Conservation (phyloP, 306 rosid species). For the Quercus wislizeni region DNA sequence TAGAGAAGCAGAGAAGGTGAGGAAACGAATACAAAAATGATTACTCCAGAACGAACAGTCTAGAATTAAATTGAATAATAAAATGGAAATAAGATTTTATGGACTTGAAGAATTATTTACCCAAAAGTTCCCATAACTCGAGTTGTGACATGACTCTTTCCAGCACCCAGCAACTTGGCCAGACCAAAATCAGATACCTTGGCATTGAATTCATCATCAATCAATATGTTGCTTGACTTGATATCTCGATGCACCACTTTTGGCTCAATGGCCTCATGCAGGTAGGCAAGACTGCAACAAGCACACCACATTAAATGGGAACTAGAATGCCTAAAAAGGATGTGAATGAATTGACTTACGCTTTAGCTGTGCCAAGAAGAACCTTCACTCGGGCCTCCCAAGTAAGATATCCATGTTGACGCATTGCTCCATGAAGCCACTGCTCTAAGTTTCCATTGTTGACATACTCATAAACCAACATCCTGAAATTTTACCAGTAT, state of each 20-base stretch:
- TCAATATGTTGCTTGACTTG: constrained; percentile 90
- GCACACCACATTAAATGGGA: constrained; percentile 23
- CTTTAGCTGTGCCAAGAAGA: constrained; percentile 94
- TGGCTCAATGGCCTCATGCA: constrained; percentile 95
- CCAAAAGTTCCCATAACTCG: constrained; percentile 99
- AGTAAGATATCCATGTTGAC: constrained; percentile 89
- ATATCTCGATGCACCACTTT: constrained; percentile 91
- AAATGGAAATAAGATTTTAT: not conserved
- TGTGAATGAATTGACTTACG: constrained; percentile 52
- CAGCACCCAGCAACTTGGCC: constrained; percentile 91
- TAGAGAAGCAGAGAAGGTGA: not conserved
- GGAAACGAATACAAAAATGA: not conserved
- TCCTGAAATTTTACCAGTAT: constrained; percentile 46
- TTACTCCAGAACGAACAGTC: not conserved
- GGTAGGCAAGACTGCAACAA: constrained; percentile 75
- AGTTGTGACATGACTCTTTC: constrained; percentile 86
- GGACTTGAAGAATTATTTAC: constrained; percentile 40
- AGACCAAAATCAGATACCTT: constrained; percentile 97
- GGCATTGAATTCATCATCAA: constrained; percentile 85
- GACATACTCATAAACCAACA: constrained; percentile 86
- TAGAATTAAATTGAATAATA: not conserved
- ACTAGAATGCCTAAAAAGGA: constrained; percentile 16
- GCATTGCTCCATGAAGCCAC: constrained; percentile 98
- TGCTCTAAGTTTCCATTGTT: constrained; percentile 95
- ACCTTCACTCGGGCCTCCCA: constrained; percentile 96